Evolutionary conservation across 352 stramenopile species (phyloP).

Genomic region (Pythium dissimile): DNA sequence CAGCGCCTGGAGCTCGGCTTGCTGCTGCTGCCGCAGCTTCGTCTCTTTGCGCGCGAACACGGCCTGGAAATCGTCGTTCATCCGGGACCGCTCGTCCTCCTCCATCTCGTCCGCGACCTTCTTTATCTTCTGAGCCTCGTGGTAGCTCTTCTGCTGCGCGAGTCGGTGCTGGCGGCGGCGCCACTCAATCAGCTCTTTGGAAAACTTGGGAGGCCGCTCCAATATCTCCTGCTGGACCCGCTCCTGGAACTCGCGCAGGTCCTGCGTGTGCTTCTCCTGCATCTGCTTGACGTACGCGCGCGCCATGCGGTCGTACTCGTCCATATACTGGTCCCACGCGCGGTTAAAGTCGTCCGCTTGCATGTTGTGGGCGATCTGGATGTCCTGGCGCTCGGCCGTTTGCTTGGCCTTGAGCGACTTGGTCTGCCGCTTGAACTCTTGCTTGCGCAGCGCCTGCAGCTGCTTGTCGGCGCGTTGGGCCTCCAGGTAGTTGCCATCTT

Average conservation of each 20-base stretch:
- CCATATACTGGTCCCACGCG: conserved; percentile 94
- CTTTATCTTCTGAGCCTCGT: conserved; percentile 94
- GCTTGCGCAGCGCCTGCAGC: conserved; percentile 81
- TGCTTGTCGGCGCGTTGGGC: conserved; percentile 87
- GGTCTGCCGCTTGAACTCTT: conserved; percentile 91
- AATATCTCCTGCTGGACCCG: conserved; percentile 86
- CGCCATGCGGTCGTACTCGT: conserved; percentile 94
- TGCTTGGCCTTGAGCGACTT: conserved; percentile 90
- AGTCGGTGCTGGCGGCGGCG: conserved; percentile 91
- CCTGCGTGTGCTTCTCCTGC: conserved; percentile 86
- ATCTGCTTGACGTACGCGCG: conserved; percentile 94
- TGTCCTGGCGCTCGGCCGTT: conserved; percentile 90
- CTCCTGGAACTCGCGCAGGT: conserved; percentile 88
- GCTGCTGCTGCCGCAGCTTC: conserved; percentile 90
- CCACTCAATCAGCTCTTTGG: conserved; percentile 93
- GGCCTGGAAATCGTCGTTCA: conserved; percentile 77
- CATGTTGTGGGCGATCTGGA: conserved; percentile 95
- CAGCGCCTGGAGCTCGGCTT: conserved; percentile 90
- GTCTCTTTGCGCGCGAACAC: conserved; percentile 87
- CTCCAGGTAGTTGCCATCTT: conserved; percentile 93
- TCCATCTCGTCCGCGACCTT: conserved; percentile 93
- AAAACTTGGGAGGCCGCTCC: conserved; percentile 89
- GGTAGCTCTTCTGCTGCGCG: conserved; percentile 92
- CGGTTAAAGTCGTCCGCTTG: conserved; percentile 94
- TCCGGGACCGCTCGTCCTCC: conserved; percentile 85